These are phyloP conservation scores for Magnolia sinica DNA, from an alignment of 164 flowering plant genomes.

Conservation along the genomic window DNA sequence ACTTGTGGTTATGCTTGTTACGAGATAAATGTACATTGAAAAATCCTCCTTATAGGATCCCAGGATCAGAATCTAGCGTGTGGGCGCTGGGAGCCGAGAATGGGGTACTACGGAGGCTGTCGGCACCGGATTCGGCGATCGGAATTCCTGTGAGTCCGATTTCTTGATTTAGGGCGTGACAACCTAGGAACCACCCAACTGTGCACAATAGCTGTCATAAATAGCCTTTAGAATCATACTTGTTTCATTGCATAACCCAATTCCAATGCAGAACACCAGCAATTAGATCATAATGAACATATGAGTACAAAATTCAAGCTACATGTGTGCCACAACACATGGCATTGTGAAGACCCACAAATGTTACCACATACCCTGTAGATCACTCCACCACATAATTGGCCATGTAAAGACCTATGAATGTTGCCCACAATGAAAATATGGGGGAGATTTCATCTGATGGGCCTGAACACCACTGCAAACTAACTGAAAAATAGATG, in stretches of 20 bases:
- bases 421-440: constrained; percentile 97
- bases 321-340: not conserved
- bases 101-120: too few species aligned
- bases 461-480: constrained; percentile 73
- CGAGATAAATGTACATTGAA: too few species aligned
- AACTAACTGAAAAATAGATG: constrained; percentile 43
- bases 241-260: not conserved
- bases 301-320: not conserved
- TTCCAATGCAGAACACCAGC: not conserved
- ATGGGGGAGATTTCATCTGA: constrained; percentile 94
- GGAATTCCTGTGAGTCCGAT: too few species aligned
- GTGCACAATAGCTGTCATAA: too few species aligned
- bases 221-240: not conserved
- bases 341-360: not conserved
- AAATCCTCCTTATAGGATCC: too few species aligned
- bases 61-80: too few species aligned
- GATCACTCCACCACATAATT: constrained; percentile 97
- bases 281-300: not conserved
- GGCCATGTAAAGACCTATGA: constrained; percentile 97
- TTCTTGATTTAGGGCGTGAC: too few species aligned
- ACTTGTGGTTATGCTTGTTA: too few species aligned
- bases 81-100: too few species aligned
- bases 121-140: too few species aligned
- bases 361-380: constrained; percentile 62
- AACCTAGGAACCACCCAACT: too few species aligned